Conservation (phyloP, 441 rosid genomes). For the Erysimum pusillum region DNA sequence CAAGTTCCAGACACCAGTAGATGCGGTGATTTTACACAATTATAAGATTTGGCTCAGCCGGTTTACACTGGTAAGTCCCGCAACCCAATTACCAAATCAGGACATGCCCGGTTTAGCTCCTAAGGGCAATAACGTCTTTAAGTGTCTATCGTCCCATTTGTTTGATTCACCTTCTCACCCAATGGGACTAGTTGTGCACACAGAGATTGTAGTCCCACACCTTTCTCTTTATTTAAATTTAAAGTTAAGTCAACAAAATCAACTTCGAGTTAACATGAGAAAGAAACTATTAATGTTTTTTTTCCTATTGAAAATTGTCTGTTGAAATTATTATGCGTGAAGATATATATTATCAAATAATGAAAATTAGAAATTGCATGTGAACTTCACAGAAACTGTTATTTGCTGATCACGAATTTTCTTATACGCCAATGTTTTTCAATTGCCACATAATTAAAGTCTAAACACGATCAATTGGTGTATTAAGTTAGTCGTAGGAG, state of each 20-base stretch:
- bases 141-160: background rate
- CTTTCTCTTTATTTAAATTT: background rate
- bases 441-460: conserved; percentile 9
- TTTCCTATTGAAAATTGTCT: no score
- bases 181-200: conserved; percentile 25
- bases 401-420: conserved; percentile 6
- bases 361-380: background rate
- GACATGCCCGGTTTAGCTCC: conserved; percentile 1
- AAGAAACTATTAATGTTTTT: background rate
- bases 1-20: background rate
- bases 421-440: background rate
- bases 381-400: conserved; percentile 1
- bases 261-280: conserved; percentile 29
- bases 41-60: background rate
- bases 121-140: conserved; percentile 11
- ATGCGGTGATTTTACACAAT: background rate
- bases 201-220: background rate
- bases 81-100: background rate
- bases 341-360: no score
- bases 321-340: no score
- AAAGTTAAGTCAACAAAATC: conserved; percentile 40
- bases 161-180: conserved; percentile 21
- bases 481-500: conserved; percentile 3
- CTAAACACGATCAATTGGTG: background rate
- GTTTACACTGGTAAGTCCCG: background rate